Base-by-base conservation (phyloP, 352 stramenopile species). In the Thraustotheca clavata region DNA sequence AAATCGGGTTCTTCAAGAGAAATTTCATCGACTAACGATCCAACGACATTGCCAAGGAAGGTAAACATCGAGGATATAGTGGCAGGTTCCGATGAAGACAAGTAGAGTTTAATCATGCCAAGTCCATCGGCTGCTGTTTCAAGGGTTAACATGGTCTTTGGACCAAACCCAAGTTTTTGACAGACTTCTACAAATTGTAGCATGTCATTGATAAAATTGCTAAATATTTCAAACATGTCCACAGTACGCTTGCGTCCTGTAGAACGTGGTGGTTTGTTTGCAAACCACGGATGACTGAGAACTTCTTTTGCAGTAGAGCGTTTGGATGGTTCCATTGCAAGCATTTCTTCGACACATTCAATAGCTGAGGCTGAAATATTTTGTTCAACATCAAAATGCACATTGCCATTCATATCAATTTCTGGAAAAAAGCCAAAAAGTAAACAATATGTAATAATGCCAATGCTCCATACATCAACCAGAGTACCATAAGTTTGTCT, bases 361-460 rank as follows among this genome's bases (percentile, higher is more conserved):
- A 14, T 6, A 12, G 43, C 43, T 6, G 43, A 22, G 14, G 43
- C 22, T 6, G 43, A 50, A 29, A 50, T 6, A 6, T 6, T 6
- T 22, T 14, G 6, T 6, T 50, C 6, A 6, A 6, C 6, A 29
- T 50, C 43, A 14, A 50, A 50, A 6, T 14, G 6, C 22, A 50
- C 43, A 29, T 50, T 50, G 43, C 43, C 43, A 6, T 22, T 29
- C 50, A 97, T 90, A 73, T 98, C 93, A 67, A 98, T 77, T 70
- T 93, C 93, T 22, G 83, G 83, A n/a, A 80, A 79, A 41, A 88
- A 92, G 0, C 83, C 83, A 7, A 71, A 75, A 48, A 96, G 72
- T 35, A 98, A 72, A 69, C 97, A 97, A 69, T 89, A 92, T 59
- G 80, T 88, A 62, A 94, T 91, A 54, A 94, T 68, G 20, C 86